Evolutionary conservation across 2,329 filamentous ascomycete genomes (phyloP).

Genomic region (Beauveria varroae): DNA sequence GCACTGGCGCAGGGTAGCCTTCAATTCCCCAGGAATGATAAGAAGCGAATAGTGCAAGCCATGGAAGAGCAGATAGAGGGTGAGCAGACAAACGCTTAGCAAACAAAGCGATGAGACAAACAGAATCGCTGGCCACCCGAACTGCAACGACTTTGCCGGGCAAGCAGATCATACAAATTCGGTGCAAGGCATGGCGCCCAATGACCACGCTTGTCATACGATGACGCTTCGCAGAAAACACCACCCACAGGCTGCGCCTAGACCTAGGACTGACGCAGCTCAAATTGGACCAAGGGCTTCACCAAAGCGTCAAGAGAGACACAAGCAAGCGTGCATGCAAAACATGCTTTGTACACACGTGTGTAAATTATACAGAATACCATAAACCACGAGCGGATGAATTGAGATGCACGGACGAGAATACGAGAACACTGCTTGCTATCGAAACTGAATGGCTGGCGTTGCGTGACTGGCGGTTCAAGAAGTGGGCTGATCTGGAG

Average conservation of each 20-base stretch:
- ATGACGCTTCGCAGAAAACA: not conserved
- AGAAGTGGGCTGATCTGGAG: too few relatives aligned
- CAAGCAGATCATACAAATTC: not conserved
- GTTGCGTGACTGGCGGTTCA: not conserved
- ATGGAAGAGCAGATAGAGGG: not conserved
- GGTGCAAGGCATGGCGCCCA: not conserved
- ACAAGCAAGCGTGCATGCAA: not conserved
- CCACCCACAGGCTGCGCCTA: not conserved
- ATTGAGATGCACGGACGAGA: not conserved
- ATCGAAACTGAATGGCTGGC: not conserved
- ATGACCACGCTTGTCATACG: not conserved
- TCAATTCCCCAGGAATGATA: conserved; percentile 44
- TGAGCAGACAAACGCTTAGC: not conserved
- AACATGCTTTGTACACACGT: not conserved
- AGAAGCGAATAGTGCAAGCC: conserved; percentile 21
- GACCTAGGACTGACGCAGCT: too few relatives aligned
- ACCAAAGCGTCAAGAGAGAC: not conserved
- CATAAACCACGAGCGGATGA: not conserved
- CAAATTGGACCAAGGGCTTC: not conserved
- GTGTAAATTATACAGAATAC: not conserved
- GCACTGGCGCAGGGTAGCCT: conserved; percentile 60
- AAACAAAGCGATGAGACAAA: not conserved
- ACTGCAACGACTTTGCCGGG: not conserved
- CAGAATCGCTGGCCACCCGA: not conserved
- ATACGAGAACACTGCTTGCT: not conserved